Base-by-base conservation (phyloP, 2,329 filamentous ascomycete species). In the Hypocrella siamensis region DNA sequence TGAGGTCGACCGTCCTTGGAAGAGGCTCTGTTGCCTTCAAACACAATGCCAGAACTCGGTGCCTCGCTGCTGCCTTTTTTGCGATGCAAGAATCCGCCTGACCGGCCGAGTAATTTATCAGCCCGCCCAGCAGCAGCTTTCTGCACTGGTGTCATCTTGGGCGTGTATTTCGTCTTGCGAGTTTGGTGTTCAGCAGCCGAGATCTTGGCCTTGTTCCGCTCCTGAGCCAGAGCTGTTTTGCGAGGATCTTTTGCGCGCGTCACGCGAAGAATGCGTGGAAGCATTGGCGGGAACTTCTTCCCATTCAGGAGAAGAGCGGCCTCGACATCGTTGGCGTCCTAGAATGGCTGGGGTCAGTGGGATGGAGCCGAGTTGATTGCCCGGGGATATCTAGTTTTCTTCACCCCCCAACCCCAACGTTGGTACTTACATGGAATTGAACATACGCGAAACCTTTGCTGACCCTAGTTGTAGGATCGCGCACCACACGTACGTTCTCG, bases 391-490 rank as follows among this genome's bases (percentile, higher is more conserved):
- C n/a, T n/a, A n/a, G n/a, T n/a, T n/a, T n/a, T n/a, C n/a, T n/a
- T n/a, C n/a, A n/a, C n/a, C n/a, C n/a, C n/a, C n/a, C n/a, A n/a
- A n/a, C n/a, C n/a, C n/a, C n/a, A n/a, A n/a, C n/a, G n/a, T n/a
- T n/a, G n/a, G 4, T 27, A 54, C 61, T 59, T 45, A 75, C 73
- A 47, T 78, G 73, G 57, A 98, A 98, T 50, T 98, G 90, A 12
- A 98, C 88, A 47, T 98, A 98, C 39, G 92, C 92, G 49, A 98
- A 84, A 4, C 90, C 90, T 53, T 98, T 98, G 46, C 90, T 85
- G 19, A 98, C 83, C 31, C 92, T 74, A 6, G 92, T 98, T 42
- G 80, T 79, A 39, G 81, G 66, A 48, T 98, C 90, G 34, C 90
- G 75, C 31, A 94, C 72, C 15, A 98, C 85, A 21, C 90, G 80